Evolutionary conservation across 768 basidiomycete genomes (phyloP).

Genomic region (Lactifluus hygrophoroides): DNA sequence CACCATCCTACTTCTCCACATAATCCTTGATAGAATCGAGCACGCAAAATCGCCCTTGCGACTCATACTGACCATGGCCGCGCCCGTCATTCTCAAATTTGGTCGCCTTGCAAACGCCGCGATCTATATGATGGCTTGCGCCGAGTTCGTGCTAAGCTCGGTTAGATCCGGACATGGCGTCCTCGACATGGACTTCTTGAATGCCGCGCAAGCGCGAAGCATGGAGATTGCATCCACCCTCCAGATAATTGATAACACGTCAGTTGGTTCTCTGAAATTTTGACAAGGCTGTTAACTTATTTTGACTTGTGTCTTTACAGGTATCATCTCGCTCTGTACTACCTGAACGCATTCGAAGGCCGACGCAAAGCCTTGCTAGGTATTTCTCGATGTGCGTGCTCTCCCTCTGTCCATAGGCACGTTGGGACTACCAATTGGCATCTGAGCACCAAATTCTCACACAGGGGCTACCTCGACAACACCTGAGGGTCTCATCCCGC

Average conservation of each 20-base stretch:
- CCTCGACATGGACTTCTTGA: slow-evolving; percentile 9
- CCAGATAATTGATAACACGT: slow-evolving; percentile 14
- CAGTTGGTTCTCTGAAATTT: background rate
- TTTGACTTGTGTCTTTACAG: background rate
- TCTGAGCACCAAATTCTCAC: background rate
- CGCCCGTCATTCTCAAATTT: slow-evolving; percentile 9
- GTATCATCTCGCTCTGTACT: slow-evolving; percentile 12
- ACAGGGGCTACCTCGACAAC: slow-evolving; percentile 9
- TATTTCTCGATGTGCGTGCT: background rate
- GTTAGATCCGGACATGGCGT: slow-evolving; percentile 4
- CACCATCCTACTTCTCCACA: slow-evolving; percentile 6
- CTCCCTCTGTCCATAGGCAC: background rate
- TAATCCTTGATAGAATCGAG: slow-evolving; percentile 7
- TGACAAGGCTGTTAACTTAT: background rate
- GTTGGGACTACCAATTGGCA: too few relatives aligned
- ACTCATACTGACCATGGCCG: slow-evolving; percentile 8
- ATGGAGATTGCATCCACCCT: slow-evolving; percentile 11
- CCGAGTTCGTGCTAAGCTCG: slow-evolving; percentile 13
- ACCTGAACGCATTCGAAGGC: slow-evolving; percentile 12
- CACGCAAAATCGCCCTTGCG: slow-evolving; percentile 3
- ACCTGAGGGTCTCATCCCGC: background rate
- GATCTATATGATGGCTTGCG: slow-evolving; percentile 9
- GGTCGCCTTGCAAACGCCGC: slow-evolving; percentile 11
- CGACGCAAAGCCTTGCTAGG: background rate
- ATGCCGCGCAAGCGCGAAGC: slow-evolving; percentile 10